These are phyloP conservation scores for Vaccinium darrowii DNA, from an alignment of 148 eudicot species.

Conservation along the genomic window DNA sequence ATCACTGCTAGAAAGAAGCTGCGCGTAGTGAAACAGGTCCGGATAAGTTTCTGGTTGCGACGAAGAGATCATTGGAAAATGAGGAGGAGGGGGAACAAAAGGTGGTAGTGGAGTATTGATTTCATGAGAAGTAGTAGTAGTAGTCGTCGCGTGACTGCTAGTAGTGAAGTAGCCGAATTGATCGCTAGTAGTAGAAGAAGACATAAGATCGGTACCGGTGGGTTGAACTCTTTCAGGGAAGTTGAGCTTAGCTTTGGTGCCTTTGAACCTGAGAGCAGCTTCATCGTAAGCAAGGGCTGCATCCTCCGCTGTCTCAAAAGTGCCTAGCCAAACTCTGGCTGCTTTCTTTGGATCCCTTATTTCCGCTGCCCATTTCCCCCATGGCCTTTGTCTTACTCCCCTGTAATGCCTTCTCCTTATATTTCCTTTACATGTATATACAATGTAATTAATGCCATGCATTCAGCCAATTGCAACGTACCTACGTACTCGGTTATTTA, in stretches of 20 bases:
- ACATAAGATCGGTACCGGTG: not conserved
- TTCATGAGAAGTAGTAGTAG: not conserved
- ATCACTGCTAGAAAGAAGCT: slow-evolving; percentile 43
- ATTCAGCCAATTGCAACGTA: not conserved
- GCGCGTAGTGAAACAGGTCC: slow-evolving; percentile 55
- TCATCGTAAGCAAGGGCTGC: slow-evolving; percentile 62
- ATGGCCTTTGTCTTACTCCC: slow-evolving; percentile 64
- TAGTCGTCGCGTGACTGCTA: not conserved
- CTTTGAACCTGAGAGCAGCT: slow-evolving; percentile 58
- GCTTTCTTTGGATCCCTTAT: slow-evolving; percentile 61
- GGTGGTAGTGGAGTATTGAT: not conserved
- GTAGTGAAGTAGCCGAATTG: not conserved
- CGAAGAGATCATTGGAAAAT: not conserved
- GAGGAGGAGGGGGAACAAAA: not conserved
- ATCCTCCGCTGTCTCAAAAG: slow-evolving; percentile 58
- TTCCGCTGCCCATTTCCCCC: slow-evolving; percentile 74
- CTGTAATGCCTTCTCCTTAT: slow-evolving; percentile 45
- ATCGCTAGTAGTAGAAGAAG: not conserved
- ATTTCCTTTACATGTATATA: slow-evolving; percentile 13
- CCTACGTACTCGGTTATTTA: not conserved
- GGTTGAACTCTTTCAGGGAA: slow-evolving; percentile 41
- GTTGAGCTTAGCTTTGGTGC: slow-evolving; percentile 57
- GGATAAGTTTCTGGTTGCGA: slow-evolving; percentile 24
- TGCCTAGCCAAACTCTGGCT: slow-evolving; percentile 64
- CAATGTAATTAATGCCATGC: not conserved